Conservation (phyloP, 2,329 filamentous ascomycete genomes). For the Colletotrichum horii region DNA sequence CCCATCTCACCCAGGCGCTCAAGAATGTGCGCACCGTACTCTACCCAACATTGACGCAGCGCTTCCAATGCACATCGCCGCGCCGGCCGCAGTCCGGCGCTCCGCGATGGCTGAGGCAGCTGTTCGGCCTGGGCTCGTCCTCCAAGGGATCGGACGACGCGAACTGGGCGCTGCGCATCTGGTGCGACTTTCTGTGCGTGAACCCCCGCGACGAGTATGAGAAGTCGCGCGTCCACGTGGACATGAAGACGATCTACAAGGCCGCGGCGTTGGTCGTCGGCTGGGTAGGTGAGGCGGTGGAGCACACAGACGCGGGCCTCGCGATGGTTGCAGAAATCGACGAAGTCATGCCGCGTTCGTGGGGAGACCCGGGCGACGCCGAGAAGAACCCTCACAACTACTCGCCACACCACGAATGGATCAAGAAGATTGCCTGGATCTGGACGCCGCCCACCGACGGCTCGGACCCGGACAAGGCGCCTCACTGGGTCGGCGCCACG, state of each 20-base stretch:
- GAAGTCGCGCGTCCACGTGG: conserved; percentile 29
- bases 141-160: not conserved
- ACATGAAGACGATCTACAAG: conserved; percentile 34
- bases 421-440: conserved; percentile 28
- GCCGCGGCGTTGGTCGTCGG: conserved; percentile 35
- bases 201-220: conserved; percentile 31
- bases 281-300: conserved; percentile 34
- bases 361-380: conserved; percentile 37
- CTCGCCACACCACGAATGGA: conserved; percentile 34
- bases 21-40: conserved; percentile 37
- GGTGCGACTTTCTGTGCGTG: conserved; percentile 36
- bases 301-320: conserved; percentile 31
- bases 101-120: conserved; percentile 24
- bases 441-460: conserved; percentile 27
- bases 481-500: conserved; percentile 26
- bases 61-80: conserved; percentile 20
- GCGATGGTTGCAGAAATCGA: conserved; percentile 31
- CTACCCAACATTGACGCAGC: conserved; percentile 27
- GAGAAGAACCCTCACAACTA: conserved; percentile 38
- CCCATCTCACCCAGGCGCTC: conserved; percentile 33
- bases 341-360: conserved; percentile 33
- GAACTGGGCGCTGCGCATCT: conserved; percentile 27
- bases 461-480: conserved; percentile 23
- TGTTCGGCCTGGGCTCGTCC: conserved; percentile 21
- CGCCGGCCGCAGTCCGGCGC: conserved; percentile 18